Evolutionary conservation across 352 stramenopile species (phyloP), one percentile per base, ranked within the genome.

Genomic region (Phytophthora rubi): DNA sequence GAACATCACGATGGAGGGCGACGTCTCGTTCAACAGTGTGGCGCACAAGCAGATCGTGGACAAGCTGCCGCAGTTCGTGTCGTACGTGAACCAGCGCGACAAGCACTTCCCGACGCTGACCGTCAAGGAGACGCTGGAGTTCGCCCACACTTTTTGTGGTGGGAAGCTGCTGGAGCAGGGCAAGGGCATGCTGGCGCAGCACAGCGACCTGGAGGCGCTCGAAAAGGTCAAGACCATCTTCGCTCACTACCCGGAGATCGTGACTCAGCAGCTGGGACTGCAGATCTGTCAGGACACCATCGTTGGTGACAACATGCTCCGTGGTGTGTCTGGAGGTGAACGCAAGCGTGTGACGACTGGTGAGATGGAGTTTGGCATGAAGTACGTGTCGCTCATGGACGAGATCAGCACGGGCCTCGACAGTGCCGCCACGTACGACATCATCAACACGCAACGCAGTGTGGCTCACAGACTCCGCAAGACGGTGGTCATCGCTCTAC

Each of bases 381-480:
- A 85, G 59, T 86, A 81, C 55, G 78, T 97, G 37, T 69, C 93
- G 10, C 58, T 97, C n/a, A 83, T 97, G 67, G 92, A 98, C 70
- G 75, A 88, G 56, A 83, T 88, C 76, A 85, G 68, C n/a, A 88
- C 80, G 8, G 81, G 81, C 2, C 70, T 89, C 3, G 81, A 89
- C 65, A 80, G 64, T 23, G 81, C 81, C 0, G 72, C 79, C 70
- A 66, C 57, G 28, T 72, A 52, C 32, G 65, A 72, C 15, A 75
- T 75, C 61, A 66, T 75, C 39, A 56, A 59, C 37, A 75, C 67
- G 21, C 67, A 75, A 45, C 67, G 67, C 6, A 64, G 62, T 39
- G 45, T 71, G 3, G 68, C 68, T 3, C 62, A 75, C 10, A 59
- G 16, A 13, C 47, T 75, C 0, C 56, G 28, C 12, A 75, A 76